Base-by-base conservation (phyloP, 257 asterid species). In the Solanum appendiculatum region DNA sequence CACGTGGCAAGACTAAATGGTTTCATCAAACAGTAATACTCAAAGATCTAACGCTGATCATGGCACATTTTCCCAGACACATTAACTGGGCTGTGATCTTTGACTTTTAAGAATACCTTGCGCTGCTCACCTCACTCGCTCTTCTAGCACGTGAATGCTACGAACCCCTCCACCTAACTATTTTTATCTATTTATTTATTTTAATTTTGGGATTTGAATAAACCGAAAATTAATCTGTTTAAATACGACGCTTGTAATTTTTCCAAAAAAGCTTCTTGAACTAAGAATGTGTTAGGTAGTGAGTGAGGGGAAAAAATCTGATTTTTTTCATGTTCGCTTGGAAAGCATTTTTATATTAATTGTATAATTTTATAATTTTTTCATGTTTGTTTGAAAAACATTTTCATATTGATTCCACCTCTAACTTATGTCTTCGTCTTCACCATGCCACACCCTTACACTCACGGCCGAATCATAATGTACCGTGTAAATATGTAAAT, bases 11-110 rank as follows among this genome's bases (percentile, higher is more conserved):
- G 0, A 7, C 0, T 2, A 1, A 13, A 83, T 37, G 16, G 89
- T 72, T n/a, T 56, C 74, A 74, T 56, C 68, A 63, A 87, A 86
- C 51, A 86, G 77, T 36, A 87, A 86, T 46, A 82, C 85, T 46
- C 88, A 58, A 69, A 60, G 89, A 90, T 88, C 92, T 86, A 69
- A 88, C 87, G 90, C 91, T 48, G 88, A 88, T 87, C 72, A 2
- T 56, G 88, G 91, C 92, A 90, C 92, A n/a, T 83, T 81, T 90
- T 88, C 87, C 92, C 40, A 87, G 74, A 84, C 23, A 86, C 13
- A 86, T 88, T 87, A 46, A 87, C 83, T 87, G 86, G 90, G 66
- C 88, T n/a, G 77, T 44, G 9, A 58, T 88, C 88, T 86, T 90
- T 90, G 91, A 90, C 91, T 81, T 88, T 85, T 70, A 1, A 27